Evolutionary conservation across 2,329 filamentous ascomycete species (phyloP), one percentile per base, ranked within the genome.

Genomic region (Sphaerulina populicola): DNA sequence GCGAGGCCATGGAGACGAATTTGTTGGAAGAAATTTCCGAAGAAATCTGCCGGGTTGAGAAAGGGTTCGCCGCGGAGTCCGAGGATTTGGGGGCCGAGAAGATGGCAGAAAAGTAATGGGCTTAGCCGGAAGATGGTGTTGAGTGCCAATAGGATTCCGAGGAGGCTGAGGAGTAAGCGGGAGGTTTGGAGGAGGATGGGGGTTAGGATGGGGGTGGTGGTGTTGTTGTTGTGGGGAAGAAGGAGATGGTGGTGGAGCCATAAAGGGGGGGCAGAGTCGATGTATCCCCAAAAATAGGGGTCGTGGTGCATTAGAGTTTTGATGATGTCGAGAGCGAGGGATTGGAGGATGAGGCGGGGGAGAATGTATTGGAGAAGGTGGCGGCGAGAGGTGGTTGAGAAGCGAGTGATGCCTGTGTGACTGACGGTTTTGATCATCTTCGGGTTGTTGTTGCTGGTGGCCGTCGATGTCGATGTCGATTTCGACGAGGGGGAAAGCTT

Each of bases 301-400:
- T 97, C 91, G 47, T 79, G 77, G 59, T 83, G 81, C 72, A 88
- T 82, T 55, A 81, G 56, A 1, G 82, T 76, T 62, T 85, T 86
- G 47, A 87, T 67, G 6, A 81, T 52, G 67, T 96, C 91, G 7
- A 95, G 71, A 6, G 78, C 54, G 10, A 93, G 57, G 64, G 87
- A 93, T 57, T 74, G 73, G 35, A 76, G 50, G 2, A 79, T 49
- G n/a, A 83, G 69, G 5, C 63, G 71, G 30, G 63, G 62, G 6
- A 64, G 11, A 38, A 68, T 67, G 31, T 62, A 52, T 33, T 57
- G 56, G 1, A 75, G 60, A 1, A 75, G 64, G 1, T 59, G 59
- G 1, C 50, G 38, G 3, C 66, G 64, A 7, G 66, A 62, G 12
- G 23, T 27, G 23, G 23, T 27, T 3, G 64, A 52, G 58, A 71